Percentiles rank a stretch among this genome's conserved stretches.
Conservation (phyloP, 2,329 filamentous ascomycete genomes). For the Fusarium euwallaceae region DNA sequence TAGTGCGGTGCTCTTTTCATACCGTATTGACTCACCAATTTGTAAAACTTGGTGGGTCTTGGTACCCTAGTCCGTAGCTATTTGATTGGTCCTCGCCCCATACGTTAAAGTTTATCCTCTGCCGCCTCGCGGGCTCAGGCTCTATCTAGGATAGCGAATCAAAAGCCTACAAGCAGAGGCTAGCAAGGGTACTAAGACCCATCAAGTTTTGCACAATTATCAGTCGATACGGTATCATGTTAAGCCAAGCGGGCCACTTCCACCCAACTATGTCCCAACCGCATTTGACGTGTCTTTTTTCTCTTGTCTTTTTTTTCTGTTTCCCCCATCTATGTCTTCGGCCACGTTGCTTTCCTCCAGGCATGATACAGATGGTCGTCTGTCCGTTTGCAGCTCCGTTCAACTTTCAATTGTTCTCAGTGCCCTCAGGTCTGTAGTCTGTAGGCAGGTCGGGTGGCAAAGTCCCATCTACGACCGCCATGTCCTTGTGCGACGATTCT, state of each 20-base stretch:
- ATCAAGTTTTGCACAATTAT: too few species aligned
- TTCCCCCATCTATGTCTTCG: not conserved
- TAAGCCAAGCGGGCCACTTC: not conserved
- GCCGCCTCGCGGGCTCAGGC: not conserved
- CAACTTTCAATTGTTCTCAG: not conserved
- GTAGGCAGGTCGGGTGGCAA: not conserved
- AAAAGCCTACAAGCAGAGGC: too few species aligned
- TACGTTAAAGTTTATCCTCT: not conserved
- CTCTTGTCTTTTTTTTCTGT: not conserved
- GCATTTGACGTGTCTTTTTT: slow-evolving; percentile 2
- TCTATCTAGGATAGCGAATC: too few species aligned
- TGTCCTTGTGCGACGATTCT: slow-evolving; percentile 31
- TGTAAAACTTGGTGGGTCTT: too few species aligned
- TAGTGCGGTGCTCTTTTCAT: not conserved
- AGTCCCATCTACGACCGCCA: not conserved
- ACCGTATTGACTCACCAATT: too few species aligned
- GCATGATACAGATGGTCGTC: slow-evolving; percentile 9
- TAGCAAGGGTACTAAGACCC: too few species aligned
- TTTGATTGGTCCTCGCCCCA: too few species aligned
- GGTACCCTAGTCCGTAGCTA: too few species aligned
- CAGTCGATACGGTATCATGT: not conserved
- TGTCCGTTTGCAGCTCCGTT: not conserved
- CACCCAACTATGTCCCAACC: not conserved
- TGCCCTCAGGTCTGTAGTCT: not conserved
- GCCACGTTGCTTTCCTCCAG: not conserved